Conservation (phyloP, 495 filamentous ascomycete species). For the Neurospora sp. region DNA sequence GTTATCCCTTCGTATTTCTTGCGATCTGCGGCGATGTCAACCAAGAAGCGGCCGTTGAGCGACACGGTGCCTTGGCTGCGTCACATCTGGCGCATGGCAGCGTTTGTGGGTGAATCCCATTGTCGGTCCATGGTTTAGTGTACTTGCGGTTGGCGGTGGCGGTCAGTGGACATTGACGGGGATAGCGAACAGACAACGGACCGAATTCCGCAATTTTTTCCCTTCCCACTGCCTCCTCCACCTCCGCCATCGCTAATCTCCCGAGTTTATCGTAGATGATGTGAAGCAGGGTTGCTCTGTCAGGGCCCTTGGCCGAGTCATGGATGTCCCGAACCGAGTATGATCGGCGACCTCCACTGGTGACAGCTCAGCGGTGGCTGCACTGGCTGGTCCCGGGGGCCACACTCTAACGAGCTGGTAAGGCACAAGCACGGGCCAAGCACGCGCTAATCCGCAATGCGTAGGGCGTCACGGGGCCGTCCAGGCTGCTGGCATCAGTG, state of each 20-base stretch:
- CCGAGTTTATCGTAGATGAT: background rate
- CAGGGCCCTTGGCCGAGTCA: background rate
- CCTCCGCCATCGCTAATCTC: background rate
- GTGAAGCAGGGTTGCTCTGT: background rate
- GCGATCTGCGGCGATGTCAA: background rate
- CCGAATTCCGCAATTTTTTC: background rate
- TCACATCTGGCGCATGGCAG: too few relatives aligned
- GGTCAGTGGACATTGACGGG: background rate
- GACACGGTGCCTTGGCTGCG: too few relatives aligned
- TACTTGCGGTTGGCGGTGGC: background rate
- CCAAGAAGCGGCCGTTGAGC: background rate
- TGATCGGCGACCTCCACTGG: background rate
- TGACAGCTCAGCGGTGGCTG: conserved; percentile 1
- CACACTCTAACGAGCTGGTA: background rate
- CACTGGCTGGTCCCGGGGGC: background rate
- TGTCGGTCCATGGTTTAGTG: too few relatives aligned
- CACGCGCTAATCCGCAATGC: background rate
- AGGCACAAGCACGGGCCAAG: background rate
- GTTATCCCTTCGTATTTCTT: background rate
- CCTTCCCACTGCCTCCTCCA: background rate
- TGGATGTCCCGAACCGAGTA: background rate
- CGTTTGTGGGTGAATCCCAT: too few relatives aligned
- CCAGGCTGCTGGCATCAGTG: background rate
- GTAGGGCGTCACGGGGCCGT: background rate
- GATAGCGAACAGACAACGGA: background rate